Evolutionary conservation across 2,329 filamentous ascomycete genomes (phyloP).

Genomic region (Epichloe coenophiala): DNA sequence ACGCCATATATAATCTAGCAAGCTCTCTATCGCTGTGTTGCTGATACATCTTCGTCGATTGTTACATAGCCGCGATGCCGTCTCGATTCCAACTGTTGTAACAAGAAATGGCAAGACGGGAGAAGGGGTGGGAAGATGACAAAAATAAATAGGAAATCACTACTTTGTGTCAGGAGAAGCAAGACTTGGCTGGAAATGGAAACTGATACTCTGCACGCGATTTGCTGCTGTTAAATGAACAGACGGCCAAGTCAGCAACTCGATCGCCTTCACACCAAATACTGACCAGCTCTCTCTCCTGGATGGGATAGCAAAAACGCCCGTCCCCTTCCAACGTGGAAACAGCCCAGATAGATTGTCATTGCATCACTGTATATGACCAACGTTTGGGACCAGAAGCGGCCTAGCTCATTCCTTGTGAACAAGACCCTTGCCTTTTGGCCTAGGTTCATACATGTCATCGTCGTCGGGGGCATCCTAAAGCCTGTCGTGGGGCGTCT

Average conservation of each 20-base stretch:
- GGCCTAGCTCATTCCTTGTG: constrained; percentile 17
- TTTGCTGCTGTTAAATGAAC: neutral
- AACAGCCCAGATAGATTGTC: neutral
- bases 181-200: neutral
- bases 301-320: neutral
- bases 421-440: constrained; percentile 24
- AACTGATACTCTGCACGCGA: neutral
- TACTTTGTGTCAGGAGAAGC: neutral
- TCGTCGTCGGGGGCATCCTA: constrained; percentile 21
- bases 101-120: neutral
- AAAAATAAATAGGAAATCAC: neutral
- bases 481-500: constrained; percentile 8
- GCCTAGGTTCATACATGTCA: constrained; percentile 26
- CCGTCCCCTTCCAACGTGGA: neutral
- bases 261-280: neutral
- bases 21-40: too few species aligned
- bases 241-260: neutral
- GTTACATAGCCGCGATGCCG: too few species aligned
- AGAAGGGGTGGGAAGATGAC: neutral
- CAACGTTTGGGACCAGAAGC: neutral
- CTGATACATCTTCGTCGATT: too few species aligned
- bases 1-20: too few species aligned
- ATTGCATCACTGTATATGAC: neutral
- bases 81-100: too few species aligned
- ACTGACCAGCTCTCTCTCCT: neutral